These are phyloP conservation scores for Furcasterigmium sp. DNA, from an alignment of 2,329 filamentous ascomycete species.

Conservation along the genomic window DNA sequence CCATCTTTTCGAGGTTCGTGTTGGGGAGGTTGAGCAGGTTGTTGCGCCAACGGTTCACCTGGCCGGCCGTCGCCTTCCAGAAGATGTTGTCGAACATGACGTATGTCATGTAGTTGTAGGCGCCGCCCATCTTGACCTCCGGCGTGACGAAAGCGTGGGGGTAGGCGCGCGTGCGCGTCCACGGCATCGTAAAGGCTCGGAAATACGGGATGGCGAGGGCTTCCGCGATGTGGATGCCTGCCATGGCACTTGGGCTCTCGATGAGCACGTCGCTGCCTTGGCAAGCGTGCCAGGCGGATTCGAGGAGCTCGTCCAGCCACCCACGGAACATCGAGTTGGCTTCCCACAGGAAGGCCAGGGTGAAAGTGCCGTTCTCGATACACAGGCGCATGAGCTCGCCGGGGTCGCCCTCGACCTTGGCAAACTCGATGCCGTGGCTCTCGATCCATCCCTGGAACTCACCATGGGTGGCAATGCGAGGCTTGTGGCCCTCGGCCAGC, in stretches of 20 bases:
- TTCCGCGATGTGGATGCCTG: slow-evolving; percentile 94
- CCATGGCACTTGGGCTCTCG: slow-evolving; percentile 95
- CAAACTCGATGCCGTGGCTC: slow-evolving; percentile 91
- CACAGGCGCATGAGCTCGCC: slow-evolving; percentile 93
- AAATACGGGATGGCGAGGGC: slow-evolving; percentile 92
- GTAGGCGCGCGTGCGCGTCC: slow-evolving; percentile 92
- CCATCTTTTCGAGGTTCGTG: slow-evolving; percentile 84
- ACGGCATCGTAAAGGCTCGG: slow-evolving; percentile 97
- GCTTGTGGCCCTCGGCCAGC: slow-evolving; percentile 78
- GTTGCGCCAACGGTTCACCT: slow-evolving; percentile 91
- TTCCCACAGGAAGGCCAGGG: slow-evolving; percentile 81
- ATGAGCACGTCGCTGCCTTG: slow-evolving; percentile 86
- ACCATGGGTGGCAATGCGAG: slow-evolving; percentile 83
- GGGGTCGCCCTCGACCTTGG: slow-evolving; percentile 82
- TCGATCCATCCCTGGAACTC: slow-evolving; percentile 90
- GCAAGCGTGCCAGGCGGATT: slow-evolving; percentile 77
- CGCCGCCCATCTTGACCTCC: slow-evolving; percentile 88
- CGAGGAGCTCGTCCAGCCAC: slow-evolving; percentile 89
- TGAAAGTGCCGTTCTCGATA: slow-evolving; percentile 97
- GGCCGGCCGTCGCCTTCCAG: slow-evolving; percentile 87
- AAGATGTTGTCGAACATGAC: slow-evolving; percentile 96
- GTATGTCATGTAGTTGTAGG: slow-evolving; percentile 93
- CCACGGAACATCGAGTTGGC: slow-evolving; percentile 82
- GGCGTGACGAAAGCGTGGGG: slow-evolving; percentile 94
- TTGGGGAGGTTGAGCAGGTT: slow-evolving; percentile 71